Base-by-base conservation (phyloP, 768 basidiomycete species). In the Pluteus cervinus region DNA sequence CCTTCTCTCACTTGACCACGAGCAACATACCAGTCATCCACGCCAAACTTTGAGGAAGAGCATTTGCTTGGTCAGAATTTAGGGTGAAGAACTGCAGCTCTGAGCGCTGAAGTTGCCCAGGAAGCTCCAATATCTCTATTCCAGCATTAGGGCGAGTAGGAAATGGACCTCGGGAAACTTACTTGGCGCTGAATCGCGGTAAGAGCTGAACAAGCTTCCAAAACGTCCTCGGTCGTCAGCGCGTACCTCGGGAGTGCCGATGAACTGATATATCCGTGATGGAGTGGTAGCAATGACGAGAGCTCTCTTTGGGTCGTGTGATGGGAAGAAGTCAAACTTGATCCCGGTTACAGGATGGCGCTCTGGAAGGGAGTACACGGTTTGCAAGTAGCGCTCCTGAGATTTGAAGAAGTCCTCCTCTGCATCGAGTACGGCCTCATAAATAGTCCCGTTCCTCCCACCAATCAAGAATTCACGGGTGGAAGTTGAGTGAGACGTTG, bases 361-460 rank as follows among this genome's bases (percentile, higher is more conserved):
- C 55, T 94, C 92, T 2, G 86, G 81, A 5, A 93, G 62, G 0
- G 81, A 72, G 55, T 81, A 88, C 9, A 91, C 75, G 9, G 75
- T 49, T 48, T 84, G 82, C 16, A 86, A 55, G 54, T 86, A 80
- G 39, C 88, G 72, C 53, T 91, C 88, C 41, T 82, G 80, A 4
- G 88, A 84, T 62, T 90, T 92, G 73, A 90, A 87, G 52, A 92
- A 81, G 56, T 93, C 82, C 55, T 94, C 88, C 46, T 87, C 83
- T 4, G 88, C 87, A 52, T 97, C 92, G 6, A 96, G 67, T 7
- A 92, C 71, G 4, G 86, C 85, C 48, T 96, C 92, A 44, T 88
- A 89, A 15, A 99, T 81, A 15, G 74, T 75, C 5, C 94, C 94
- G 41, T 81, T 86, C 43, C 83, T 67, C 2, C 81, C 81, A 12